Evolutionary conservation across 805 yeast genomes (phyloP).

Genomic region (Metschnikowia amazonensis): DNA sequence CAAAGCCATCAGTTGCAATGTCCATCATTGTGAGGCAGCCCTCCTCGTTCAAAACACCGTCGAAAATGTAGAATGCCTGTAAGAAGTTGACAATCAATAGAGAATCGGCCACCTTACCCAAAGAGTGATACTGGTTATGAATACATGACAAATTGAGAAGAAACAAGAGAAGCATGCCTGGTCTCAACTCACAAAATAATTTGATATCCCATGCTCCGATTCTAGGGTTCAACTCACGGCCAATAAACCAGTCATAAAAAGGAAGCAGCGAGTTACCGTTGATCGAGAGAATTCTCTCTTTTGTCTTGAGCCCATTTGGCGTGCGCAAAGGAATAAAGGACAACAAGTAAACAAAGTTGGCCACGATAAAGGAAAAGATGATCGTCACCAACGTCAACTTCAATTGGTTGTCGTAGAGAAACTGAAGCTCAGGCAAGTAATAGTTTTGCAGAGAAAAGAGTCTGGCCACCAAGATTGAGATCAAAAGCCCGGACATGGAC

Average conservation of each 20-base stretch:
- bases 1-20: slow-evolving; percentile 93
- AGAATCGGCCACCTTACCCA: slow-evolving; percentile 66
- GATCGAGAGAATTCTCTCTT: slow-evolving; percentile 69
- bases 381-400: slow-evolving; percentile 62
- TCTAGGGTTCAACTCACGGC: slow-evolving; percentile 92
- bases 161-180: slow-evolving; percentile 87
- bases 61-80: slow-evolving; percentile 81
- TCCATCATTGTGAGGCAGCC: slow-evolving; percentile 94
- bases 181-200: slow-evolving; percentile 88
- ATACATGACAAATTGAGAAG: slow-evolving; percentile 72
- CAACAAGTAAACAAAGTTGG: slow-evolving; percentile 59
- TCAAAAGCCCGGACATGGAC: slow-evolving; percentile 43
- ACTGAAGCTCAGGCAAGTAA: slow-evolving; percentile 74
- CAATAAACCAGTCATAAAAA: slow-evolving; percentile 93
- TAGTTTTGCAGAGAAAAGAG: slow-evolving; percentile 45
- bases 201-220: slow-evolving; percentile 83
- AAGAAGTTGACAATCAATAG: slow-evolving; percentile 62
- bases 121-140: slow-evolving; percentile 69
- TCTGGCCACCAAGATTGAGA: slow-evolving; percentile 47
- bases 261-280: slow-evolving; percentile 81
- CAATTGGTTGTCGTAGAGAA: slow-evolving; percentile 63
- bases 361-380: slow-evolving; percentile 58
- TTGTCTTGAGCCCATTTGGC: slow-evolving; percentile 50
- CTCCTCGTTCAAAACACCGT: slow-evolving; percentile 88
- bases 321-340: slow-evolving; percentile 60